Conservation (phyloP, 139 green algal genomes). For the Auxenochlorella protothecoides region DNA sequence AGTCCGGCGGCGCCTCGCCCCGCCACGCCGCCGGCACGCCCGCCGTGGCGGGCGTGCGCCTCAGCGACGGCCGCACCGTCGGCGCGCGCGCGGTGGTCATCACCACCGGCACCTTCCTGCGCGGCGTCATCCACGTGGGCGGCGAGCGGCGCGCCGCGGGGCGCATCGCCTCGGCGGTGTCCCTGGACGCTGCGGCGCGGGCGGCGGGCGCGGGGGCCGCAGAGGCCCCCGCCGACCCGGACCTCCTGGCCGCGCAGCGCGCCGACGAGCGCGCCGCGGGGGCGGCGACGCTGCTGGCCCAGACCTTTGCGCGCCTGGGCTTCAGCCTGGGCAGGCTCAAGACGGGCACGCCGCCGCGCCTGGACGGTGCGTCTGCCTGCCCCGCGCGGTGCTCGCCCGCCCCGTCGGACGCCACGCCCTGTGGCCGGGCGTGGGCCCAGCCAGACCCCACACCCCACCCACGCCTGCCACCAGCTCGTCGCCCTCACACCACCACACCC, state of each 20-base stretch:
- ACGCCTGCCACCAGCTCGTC: too few species aligned
- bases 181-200: not conserved
- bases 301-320: slow-evolving; percentile 18
- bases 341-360: slow-evolving; percentile 42
- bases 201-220: slow-evolving; percentile 1
- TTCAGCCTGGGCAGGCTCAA: slow-evolving; percentile 39
- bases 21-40: not conserved
- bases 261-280: slow-evolving; percentile 22
- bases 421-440: too few species aligned
- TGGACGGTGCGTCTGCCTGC: slow-evolving; percentile 21
- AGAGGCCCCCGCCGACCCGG: slow-evolving; percentile 7
- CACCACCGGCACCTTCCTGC: slow-evolving; percentile 47
- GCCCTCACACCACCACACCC: too few species aligned
- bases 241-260: too few species aligned
- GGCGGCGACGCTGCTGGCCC: slow-evolving; percentile 20
- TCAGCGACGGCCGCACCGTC: slow-evolving; percentile 27
- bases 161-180: slow-evolving; percentile 16
- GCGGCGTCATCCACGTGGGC: slow-evolving; percentile 40
- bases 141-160: slow-evolving; percentile 28
- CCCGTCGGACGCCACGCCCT: too few species aligned
- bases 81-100: slow-evolving; percentile 27
- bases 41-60: slow-evolving; percentile 19
- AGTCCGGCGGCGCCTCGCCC: not conserved
- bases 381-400: too few species aligned
- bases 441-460: too few species aligned